phyloP scores from a whole-genome alignment of 2,329 filamentous ascomycete species.

The Calonectria montana region DNA sequence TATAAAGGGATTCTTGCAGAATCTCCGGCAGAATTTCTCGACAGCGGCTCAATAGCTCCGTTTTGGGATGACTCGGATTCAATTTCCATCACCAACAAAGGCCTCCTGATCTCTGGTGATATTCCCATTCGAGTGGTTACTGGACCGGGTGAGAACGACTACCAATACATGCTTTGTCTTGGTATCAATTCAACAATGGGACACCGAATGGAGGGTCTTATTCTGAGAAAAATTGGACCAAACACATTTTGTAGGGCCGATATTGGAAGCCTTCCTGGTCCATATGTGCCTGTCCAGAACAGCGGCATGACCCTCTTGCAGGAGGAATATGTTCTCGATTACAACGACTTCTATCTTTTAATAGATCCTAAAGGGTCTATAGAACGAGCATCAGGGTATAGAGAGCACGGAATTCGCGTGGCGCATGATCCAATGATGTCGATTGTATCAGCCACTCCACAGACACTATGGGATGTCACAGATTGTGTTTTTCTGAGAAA shows the following conservation, averaged over 20 bases:
- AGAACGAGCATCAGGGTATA: not conserved
- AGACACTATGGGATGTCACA: not conserved
- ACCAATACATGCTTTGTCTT: slow-evolving; percentile 1
- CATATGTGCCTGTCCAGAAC: no score
- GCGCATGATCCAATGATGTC: not conserved
- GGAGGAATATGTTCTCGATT: not conserved
- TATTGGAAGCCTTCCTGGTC: not conserved
- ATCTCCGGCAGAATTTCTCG: not conserved
- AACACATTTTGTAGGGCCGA: not conserved
- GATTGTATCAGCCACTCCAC: not conserved
- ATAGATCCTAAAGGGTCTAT: not conserved
- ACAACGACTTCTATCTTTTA: not conserved
- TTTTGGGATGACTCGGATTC: slow-evolving; percentile 4
- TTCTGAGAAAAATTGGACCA: slow-evolving; percentile 4
- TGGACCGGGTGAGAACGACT: not conserved
- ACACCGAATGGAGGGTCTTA: not conserved
- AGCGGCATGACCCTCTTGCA: not conserved
- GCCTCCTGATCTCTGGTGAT: not conserved
- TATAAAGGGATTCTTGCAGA: not conserved
- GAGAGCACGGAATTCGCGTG: not conserved
- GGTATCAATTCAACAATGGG: not conserved
- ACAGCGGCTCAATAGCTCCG: not conserved
- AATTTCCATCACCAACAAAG: not conserved
- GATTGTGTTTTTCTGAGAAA: not conserved
- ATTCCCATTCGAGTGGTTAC: not conserved